phyloP scores from a whole-genome alignment of 2,329 filamentous ascomycete species.

The Scytalidium sp. region DNA sequence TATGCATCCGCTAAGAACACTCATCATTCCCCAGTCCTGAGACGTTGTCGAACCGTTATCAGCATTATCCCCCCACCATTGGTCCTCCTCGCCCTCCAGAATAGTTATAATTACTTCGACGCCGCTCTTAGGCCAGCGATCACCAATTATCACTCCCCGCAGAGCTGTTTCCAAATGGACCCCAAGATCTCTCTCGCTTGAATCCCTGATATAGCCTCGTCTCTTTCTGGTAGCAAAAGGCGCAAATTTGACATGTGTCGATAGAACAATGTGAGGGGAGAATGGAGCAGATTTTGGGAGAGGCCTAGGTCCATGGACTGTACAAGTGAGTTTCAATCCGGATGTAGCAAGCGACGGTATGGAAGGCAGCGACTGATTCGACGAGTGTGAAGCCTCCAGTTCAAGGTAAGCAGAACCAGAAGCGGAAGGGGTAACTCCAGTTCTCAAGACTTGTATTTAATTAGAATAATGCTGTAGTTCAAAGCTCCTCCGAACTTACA shows the following conservation, averaged over 20 bases:
- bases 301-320: conserved; percentile 88
- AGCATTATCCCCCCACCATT: conserved; percentile 56
- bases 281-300: conserved; percentile 88
- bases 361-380: conserved; percentile 37
- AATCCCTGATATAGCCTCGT: conserved; percentile 81
- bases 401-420: conserved; percentile 90
- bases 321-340: conserved; percentile 87
- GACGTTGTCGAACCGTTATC: conserved; percentile 49
- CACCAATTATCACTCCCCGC: conserved; percentile 84
- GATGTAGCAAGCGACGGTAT: conserved; percentile 40
- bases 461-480: conserved; percentile 3
- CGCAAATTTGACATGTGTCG: conserved; percentile 93
- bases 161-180: conserved; percentile 90
- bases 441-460: conserved; percentile 69
- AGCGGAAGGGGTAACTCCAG: conserved; percentile 87
- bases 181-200: conserved; percentile 82
- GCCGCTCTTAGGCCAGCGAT: conserved; percentile 97
- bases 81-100: conserved; percentile 86
- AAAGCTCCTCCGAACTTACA: conserved; percentile 55
- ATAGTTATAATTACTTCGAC: conserved; percentile 94
- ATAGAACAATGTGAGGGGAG: conserved; percentile 86
- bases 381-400: conserved; percentile 40
- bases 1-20: conserved; percentile 85
- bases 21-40: conserved; percentile 85
- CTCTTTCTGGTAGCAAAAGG: conserved; percentile 85